Percentiles rank a stretch among this genome's conserved stretches.
phyloP scores from a whole-genome alignment of 306 rosid genomes.

The Medicago lupulina region DNA sequence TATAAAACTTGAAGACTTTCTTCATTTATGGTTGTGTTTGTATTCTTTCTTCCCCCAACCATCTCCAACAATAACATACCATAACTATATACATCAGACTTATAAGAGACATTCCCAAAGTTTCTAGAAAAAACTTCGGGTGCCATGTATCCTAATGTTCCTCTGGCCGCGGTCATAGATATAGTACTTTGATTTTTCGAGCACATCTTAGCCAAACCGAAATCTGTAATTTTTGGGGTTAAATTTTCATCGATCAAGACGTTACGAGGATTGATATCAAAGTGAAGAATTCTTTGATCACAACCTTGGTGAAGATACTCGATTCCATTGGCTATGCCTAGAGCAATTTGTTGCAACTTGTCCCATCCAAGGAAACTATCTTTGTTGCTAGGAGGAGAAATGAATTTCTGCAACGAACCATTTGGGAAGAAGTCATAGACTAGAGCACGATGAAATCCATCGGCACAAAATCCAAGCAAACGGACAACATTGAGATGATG shows the following conservation, averaged over 20 bases:
- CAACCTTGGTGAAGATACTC: constrained; percentile 31
- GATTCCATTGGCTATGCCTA: constrained; percentile 11
- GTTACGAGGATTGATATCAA: not conserved
- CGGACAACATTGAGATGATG: constrained; percentile 49
- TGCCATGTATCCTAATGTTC: constrained; percentile 13
- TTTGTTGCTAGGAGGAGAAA: not conserved
- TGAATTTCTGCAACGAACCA: constrained; percentile 23
- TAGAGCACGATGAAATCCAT: constrained; percentile 20
- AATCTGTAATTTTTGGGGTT: not conserved
- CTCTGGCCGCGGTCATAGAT: not conserved
- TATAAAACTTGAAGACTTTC: not conserved
- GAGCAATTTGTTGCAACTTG: constrained; percentile 1
- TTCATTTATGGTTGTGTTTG: not conserved
- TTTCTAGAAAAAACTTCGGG: constrained; percentile 8
- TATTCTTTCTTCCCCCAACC: constrained; percentile 1
- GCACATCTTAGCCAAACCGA: not conserved
- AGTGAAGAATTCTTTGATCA: constrained; percentile 15
- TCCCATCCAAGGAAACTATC: constrained; percentile 5
- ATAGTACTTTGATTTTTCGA: not conserved
- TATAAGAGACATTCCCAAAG: not conserved
- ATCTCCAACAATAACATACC: not conserved
- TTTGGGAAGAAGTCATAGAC: constrained; percentile 20
- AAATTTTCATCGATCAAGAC: not conserved
- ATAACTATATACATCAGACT: constrained; percentile 1
- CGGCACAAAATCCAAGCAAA: constrained; percentile 49